Evolutionary conservation across 2,329 filamentous ascomycete genomes (phyloP).

Genomic region (Cercospora citrullina): DNA sequence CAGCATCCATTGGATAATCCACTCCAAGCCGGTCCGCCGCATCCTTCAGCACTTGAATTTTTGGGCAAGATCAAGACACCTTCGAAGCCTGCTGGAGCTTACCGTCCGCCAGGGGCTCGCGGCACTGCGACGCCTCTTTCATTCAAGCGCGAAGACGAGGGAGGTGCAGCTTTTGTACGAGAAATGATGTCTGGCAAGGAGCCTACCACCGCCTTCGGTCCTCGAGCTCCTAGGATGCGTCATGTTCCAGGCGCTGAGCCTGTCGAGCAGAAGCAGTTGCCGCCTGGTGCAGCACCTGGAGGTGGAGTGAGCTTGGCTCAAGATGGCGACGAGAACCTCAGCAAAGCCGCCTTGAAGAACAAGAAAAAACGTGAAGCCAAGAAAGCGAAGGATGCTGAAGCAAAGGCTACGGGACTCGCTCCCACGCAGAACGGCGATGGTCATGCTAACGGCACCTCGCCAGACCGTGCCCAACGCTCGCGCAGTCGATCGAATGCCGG

Average conservation of each 20-base stretch:
- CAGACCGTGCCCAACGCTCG: conserved; percentile 34
- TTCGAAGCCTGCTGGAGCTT: conserved; percentile 94
- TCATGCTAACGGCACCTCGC: conserved; percentile 26
- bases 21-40: conserved; percentile 69
- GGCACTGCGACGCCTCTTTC: conserved; percentile 85
- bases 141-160: conserved; percentile 97
- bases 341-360: conserved; percentile 87
- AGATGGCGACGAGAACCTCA: conserved; percentile 70
- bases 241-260: conserved; percentile 85
- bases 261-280: conserved; percentile 53
- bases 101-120: conserved; percentile 89
- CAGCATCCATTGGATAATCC: conserved; percentile 67
- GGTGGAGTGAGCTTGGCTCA: conserved; percentile 66
- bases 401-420: conserved; percentile 54
- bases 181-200: conserved; percentile 64
- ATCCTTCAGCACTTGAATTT: conserved; percentile 78
- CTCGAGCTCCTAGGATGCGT: conserved; percentile 62
- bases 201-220: conserved; percentile 73
- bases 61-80: conserved; percentile 87
- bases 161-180: conserved; percentile 81
- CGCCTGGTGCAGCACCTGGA: conserved; percentile 68
- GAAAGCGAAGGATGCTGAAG: conserved; percentile 79
- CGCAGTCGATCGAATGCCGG: conserved; percentile 37
- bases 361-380: conserved; percentile 98
- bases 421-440: conserved; percentile 51